Evolutionary conservation across 2,329 filamentous ascomycete genomes (phyloP).

Genomic region (Elsinoe arachidis): DNA sequence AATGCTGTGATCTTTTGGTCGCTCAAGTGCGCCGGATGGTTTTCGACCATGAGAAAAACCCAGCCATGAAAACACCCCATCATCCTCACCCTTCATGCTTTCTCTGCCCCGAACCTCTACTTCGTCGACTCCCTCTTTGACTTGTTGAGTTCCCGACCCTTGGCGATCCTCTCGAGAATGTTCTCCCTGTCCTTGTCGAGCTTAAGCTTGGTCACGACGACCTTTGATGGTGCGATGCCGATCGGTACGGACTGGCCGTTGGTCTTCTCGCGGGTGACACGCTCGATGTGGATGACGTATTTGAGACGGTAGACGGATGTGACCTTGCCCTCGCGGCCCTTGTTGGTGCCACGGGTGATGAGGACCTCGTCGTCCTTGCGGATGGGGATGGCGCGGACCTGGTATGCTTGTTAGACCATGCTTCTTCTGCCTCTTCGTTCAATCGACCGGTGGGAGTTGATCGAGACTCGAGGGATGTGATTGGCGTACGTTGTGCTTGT

Average conservation of each 20-base stretch:
- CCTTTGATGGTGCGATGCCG: conserved; percentile 91
- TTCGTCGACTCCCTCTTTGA: conserved; percentile 55
- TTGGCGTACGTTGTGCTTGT: conserved; percentile 88
- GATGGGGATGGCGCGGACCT: conserved; percentile 94
- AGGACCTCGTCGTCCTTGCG: conserved; percentile 80
- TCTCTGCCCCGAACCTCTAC: conserved; percentile 11
- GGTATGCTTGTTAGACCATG: conserved; percentile 16
- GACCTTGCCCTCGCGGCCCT: conserved; percentile 98
- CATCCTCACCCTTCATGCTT: background rate
- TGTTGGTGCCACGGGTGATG: conserved; percentile 87
- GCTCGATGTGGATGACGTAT: conserved; percentile 95
- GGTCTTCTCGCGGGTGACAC: conserved; percentile 92
- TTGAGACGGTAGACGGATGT: conserved; percentile 97
- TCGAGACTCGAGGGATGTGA: background rate
- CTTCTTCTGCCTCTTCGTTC: conserved; percentile 7
- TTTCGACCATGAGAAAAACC: conserved; percentile 12
- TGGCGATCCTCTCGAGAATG: conserved; percentile 78
- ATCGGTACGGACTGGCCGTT: conserved; percentile 93
- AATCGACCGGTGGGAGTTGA: background rate
- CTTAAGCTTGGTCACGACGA: conserved; percentile 98
- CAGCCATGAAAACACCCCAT: conserved; percentile 10
- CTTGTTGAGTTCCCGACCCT: conserved; percentile 59
- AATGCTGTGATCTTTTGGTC: conserved; percentile 15
- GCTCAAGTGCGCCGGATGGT: conserved; percentile 12
- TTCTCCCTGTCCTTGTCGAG: conserved; percentile 88